Conservation (phyloP, 2,329 filamentous ascomycete species). For the Colletotrichum falcatum region DNA sequence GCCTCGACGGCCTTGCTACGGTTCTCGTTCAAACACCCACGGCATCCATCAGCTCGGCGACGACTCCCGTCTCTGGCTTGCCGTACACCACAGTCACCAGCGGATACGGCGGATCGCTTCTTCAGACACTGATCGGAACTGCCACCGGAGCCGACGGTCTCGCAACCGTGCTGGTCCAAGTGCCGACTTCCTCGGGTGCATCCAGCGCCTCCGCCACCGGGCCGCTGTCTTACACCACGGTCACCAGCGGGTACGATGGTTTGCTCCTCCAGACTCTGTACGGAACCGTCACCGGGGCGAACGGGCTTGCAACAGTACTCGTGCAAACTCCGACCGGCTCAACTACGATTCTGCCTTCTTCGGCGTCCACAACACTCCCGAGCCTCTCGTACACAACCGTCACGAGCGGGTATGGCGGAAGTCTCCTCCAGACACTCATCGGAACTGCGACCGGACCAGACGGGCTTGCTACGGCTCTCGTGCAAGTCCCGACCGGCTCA, state of each 20-base stretch:
- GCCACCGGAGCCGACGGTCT: too few species aligned
- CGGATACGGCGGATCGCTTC: conserved; percentile 2
- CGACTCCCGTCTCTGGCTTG: neutral
- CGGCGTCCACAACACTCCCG: too few species aligned
- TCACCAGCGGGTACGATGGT: conserved; percentile 10
- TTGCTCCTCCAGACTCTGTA: neutral
- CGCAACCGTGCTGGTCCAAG: too few species aligned
- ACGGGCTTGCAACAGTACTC: neutral
- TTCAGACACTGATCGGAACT: too few species aligned
- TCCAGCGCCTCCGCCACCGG: too few species aligned
- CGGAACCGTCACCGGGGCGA: neutral
- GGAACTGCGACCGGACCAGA: neutral
- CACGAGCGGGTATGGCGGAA: conserved; percentile 7
- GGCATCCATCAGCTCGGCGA: too few species aligned
- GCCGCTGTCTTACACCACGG: neutral
- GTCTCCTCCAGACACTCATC: neutral
- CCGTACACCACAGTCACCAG: conserved; percentile 10
- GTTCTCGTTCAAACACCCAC: neutral
- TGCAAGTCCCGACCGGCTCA: neutral
- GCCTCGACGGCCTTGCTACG: neutral
- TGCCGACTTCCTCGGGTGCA: neutral
- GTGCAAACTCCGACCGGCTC: neutral
- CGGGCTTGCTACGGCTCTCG: neutral
- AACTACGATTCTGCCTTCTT: too few species aligned
- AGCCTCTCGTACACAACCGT: neutral